A percentile compares a stretch with the other conserved stretches of the same genome.
phyloP scores from a whole-genome alignment of 176 grass and related monocot species.

The Rhynchospora pubera region DNA sequence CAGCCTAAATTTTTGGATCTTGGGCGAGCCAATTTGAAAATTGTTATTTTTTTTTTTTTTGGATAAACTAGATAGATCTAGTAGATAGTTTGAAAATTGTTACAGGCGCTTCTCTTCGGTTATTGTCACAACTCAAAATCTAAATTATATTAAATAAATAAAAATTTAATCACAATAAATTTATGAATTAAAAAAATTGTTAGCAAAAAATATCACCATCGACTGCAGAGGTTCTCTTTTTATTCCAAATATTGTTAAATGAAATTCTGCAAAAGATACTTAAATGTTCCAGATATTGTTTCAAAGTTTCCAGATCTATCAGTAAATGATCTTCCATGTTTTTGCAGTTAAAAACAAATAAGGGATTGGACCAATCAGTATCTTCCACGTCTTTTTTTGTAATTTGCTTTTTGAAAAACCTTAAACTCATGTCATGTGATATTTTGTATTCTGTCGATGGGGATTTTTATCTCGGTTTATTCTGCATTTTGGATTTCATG shows the following conservation, averaged over 20 bases:
- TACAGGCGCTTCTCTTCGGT: neutral
- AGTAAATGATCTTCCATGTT: neutral
- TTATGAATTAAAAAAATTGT: neutral
- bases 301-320: neutral
- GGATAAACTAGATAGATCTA: neutral
- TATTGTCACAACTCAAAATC: neutral
- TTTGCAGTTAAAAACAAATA: neutral
- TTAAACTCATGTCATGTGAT: neutral
- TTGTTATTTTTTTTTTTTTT: neutral
- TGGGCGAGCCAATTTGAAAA: neutral
- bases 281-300: neutral
- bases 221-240: too few relatives aligned
- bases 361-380: neutral
- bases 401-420: neutral
- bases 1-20: constrained; percentile 18
- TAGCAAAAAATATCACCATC: neutral
- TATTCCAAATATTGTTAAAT: neutral
- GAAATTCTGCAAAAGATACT: neutral
- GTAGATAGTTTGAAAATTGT: neutral
- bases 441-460: neutral
- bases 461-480: neutral
- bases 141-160: neutral
- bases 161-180: neutral
- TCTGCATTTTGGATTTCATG: neutral
- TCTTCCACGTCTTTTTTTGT: neutral